These are phyloP conservation scores for Coemansia sp. DNA, from an alignment of 192 early-diverging fungal genomes.

Conservation along the genomic window DNA sequence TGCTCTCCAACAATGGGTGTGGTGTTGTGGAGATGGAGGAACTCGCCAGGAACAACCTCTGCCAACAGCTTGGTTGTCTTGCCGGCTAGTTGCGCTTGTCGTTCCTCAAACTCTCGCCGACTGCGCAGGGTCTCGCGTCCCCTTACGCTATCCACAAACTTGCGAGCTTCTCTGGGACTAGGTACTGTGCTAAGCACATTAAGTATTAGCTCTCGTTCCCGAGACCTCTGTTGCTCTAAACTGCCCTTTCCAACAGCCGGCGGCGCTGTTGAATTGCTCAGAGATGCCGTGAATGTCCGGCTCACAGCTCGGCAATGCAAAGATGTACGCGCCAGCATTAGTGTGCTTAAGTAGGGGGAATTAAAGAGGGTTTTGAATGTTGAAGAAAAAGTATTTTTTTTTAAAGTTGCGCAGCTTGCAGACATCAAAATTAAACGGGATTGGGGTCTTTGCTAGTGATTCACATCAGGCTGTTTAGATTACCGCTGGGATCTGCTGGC, in stretches of 20 bases:
- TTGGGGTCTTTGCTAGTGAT: too few relatives aligned
- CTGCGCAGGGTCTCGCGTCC: conserved; percentile 42
- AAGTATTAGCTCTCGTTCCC: conserved; percentile 48
- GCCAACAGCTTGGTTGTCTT: conserved; percentile 5
- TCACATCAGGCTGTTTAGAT: too few relatives aligned
- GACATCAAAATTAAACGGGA: too few relatives aligned
- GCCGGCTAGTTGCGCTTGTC: conserved; percentile 22
- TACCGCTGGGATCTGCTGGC: too few relatives aligned
- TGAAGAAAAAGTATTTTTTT: too few relatives aligned
- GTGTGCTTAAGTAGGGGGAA: too few relatives aligned
- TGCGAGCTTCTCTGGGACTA: conserved; percentile 48
- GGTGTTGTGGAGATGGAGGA: not conserved
- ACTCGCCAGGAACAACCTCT: conserved; percentile 20
- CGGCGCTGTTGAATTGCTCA: not conserved
- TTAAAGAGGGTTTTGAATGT: too few relatives aligned
- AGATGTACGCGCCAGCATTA: too few relatives aligned
- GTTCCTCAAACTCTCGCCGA: conserved; percentile 39
- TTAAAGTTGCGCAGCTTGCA: too few relatives aligned
- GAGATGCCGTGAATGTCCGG: not conserved
- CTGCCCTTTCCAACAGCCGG: too few relatives aligned
- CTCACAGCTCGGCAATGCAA: not conserved
- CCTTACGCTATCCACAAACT: conserved; percentile 43
- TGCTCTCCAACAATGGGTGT: not conserved
- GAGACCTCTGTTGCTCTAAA: not conserved
- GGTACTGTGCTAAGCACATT: conserved; percentile 47